These are phyloP conservation scores for Nicotiana undulata DNA, from an alignment of 257 asterid genomes.

Conservation along the genomic window DNA sequence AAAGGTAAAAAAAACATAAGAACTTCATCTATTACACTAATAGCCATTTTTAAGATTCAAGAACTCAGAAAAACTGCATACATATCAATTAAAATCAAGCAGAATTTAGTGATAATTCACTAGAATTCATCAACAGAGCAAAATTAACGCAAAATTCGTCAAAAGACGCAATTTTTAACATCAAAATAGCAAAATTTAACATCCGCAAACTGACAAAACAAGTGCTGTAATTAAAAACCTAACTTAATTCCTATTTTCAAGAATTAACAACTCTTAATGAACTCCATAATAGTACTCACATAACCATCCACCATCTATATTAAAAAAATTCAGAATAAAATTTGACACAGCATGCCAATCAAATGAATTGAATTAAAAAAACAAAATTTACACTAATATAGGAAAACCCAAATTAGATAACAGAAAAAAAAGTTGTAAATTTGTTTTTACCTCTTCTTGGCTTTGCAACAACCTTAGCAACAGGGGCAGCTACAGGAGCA, in stretches of 20 bases:
- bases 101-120: neutral
- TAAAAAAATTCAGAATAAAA: neutral
- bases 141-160: neutral
- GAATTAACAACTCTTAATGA: neutral
- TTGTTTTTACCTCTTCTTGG: constrained; percentile 60
- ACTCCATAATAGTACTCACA: neutral
- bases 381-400: neutral
- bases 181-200: neutral
- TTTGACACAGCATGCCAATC: neutral
- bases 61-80: neutral
- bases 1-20: neutral
- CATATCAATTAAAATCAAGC: neutral
- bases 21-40: neutral
- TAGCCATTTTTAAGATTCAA: neutral
- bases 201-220: neutral
- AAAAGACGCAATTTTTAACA: neutral
- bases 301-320: neutral
- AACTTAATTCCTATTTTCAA: neutral
- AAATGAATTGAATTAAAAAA: neutral
- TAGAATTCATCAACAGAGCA: neutral
- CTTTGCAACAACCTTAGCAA: constrained; percentile 41
- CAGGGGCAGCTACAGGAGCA: constrained; percentile 41
- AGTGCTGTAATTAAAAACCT: neutral
- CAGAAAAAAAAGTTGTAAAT: neutral
- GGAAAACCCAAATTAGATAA: neutral